Base-by-base conservation (phyloP, 2,329 filamentous ascomycete species). In the Ascosphaera apis region DNA sequence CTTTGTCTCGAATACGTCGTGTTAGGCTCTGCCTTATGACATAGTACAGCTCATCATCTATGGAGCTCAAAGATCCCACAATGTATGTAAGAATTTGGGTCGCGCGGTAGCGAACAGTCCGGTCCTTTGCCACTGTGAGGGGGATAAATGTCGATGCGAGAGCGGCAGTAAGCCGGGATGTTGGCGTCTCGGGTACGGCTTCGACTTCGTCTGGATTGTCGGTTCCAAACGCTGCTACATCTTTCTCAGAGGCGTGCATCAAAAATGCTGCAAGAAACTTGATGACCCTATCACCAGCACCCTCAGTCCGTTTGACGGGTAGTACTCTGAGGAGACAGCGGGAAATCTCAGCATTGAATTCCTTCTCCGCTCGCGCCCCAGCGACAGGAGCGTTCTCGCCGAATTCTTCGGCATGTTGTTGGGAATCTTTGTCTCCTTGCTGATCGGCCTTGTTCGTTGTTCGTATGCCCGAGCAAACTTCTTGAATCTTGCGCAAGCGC, bases 11-110 rank as follows among this genome's bases (percentile, higher is more conserved):
- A 35, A 95, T 76, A 23, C 88, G 69, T 56, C 79, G 91, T 32
- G 91, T 60, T 27, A 98, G 61, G 0, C 76, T 78, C 36, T 80
- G 67, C 36, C 81, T 70, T 40, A 95, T 64, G 40, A 81, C 69
- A 46, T 83, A 73, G 52, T 91, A 98, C 8, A 93, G 58, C 34
- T 88, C 81, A 51, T 92, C 83, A 47, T 95, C 88, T 46, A 95
- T 81, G 2, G 81, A 76, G 42, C 91, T 81, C 17, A 98, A 65
- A 9, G 78, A 88, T 57, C 92, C 92, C 57, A 98, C 76, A 42
- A 93, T 74, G 51, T 92, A 80, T 2, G 83, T 78, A 36, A 91
- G 72, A 36, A 92, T 69, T 52, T 98, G 88, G 0, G 86, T 91
- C 3, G 83, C 72, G 39, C 88, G 69, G 55, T 82, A 98, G 39